These are phyloP conservation scores for Nannizzia gypsea DNA, from an alignment of 2,329 filamentous ascomycete genomes.

Conservation along the genomic window DNA sequence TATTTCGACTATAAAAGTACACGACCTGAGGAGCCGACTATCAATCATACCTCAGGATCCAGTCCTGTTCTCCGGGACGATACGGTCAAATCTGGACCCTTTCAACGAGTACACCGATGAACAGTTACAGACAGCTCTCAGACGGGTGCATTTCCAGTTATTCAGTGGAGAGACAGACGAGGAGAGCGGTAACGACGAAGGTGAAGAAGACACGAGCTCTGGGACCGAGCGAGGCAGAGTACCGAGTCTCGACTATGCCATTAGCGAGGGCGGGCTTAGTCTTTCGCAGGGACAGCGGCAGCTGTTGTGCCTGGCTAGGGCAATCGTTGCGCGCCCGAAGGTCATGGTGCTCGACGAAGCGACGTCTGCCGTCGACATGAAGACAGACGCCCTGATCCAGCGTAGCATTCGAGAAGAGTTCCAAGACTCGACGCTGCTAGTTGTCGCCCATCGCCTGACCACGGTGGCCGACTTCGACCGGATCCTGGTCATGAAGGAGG, in stretches of 20 bases:
- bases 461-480: slow-evolving; percentile 49
- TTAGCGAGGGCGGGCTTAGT: slow-evolving; percentile 42
- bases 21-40: slow-evolving; percentile 75
- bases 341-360: slow-evolving; percentile 57
- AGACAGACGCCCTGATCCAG: slow-evolving; percentile 47
- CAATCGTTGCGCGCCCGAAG: slow-evolving; percentile 48
- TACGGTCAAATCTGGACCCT: slow-evolving; percentile 90
- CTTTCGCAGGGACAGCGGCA: slow-evolving; percentile 55
- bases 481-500: slow-evolving; percentile 43
- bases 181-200: background rate
- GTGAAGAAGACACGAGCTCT: background rate
- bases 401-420: slow-evolving; percentile 45
- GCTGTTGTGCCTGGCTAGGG: slow-evolving; percentile 52
- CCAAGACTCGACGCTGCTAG: slow-evolving; percentile 49
- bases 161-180: background rate
- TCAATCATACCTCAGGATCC: slow-evolving; percentile 98
- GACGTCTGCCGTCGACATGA: slow-evolving; percentile 52
- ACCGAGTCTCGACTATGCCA: background rate
- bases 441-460: slow-evolving; percentile 53
- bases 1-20: slow-evolving; percentile 75
- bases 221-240: background rate
- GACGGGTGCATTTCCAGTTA: slow-evolving; percentile 1
- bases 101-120: slow-evolving; percentile 91
- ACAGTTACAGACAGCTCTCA: slow-evolving; percentile 82
- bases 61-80: slow-evolving; percentile 81